Base-by-base conservation (phyloP, 2,329 filamentous ascomycete genomes). In the Celoporthe dispersa region DNA sequence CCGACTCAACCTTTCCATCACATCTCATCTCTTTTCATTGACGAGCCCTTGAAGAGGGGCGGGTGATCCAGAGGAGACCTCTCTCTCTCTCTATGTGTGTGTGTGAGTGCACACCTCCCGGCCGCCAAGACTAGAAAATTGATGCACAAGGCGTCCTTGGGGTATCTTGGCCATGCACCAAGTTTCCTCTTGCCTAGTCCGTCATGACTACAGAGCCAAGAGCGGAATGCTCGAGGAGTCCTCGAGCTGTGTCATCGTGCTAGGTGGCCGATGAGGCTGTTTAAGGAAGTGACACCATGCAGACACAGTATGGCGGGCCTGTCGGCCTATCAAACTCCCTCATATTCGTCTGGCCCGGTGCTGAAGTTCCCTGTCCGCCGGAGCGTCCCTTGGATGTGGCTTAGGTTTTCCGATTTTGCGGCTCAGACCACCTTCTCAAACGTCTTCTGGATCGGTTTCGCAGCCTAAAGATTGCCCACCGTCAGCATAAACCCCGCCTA, bases 401-500 rank as follows among this genome's bases (percentile, higher is more conserved):
- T 6, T 12, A 28, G 25, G 25, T 57, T 8, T 8, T 31, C 12
- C 12, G 25, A 8, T 28, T 8, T 48, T 16, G 33, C 59, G 37
- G 33, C 60, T 83, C 80, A 87, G 8, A 82, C 84, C 22, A 87
- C 91, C 79, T 94, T 94, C 76, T 95, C 93, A 74, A 97, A 94
- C 1, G 93, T 88, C 78, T 91, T 92, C 80, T 94, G 91, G 70
- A 97, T 97, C 0, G 93, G 93, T 85, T 94, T 95, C 65, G 93
- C 93, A 64, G 92, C 93, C 92, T 94, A 70, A 16, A 51, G 70
- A 67, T 12, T 31, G 67, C 74, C 16, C 41, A n/a, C 75, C 79
- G 74, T 60, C 73, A 67, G 25, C 44, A 31, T 7, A 14, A 35
- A n/a, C 9, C 12, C 19, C 8, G 37, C n/a, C 14, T 48, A 19